Evolutionary conservation across 2,329 filamentous ascomycete genomes (phyloP), one percentile per base, ranked within the genome.

Genomic region (Fusarium drepaniforme): DNA sequence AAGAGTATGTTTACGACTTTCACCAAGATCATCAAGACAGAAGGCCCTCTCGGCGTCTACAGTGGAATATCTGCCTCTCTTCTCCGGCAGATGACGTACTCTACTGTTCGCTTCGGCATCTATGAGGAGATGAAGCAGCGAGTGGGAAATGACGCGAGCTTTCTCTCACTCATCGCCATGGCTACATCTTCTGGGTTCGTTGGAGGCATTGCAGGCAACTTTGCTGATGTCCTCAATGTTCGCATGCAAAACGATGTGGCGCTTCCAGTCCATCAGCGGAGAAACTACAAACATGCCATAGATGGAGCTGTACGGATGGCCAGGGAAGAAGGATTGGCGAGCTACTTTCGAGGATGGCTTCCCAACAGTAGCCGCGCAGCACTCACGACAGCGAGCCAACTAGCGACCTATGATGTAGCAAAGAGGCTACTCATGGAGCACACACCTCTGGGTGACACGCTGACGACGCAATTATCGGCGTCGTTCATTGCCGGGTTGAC

Each of bases 31-130:
- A 82, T 95, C 73, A 91, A 91, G 78, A 88, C 89, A 78, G 90
- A 97, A 84, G 95, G 95, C 46, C 70, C 93, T 23, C 83, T 88
- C 33, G 95, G 95, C n/a, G 89, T 98, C 56, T 98, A 98, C 85
- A 92, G 90, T 78, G 96, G 96, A 86, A 91, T 98, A 67, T 97
- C 95, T 2, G 96, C 96, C 75, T 96, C 95, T 64, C 90, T 98
- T 61, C 89, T 98, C 68, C 95, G 96, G 73, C 96, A 98, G 86
- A 89, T 95, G 74, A 98, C 96, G 68, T 98, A 98, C 86, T 96
- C 93, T 67, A 98, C 96, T 59, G 96, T 95, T 44, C 94, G 96
- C 61, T 98, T 98, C 85, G 96, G 95, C 74, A 91, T 98, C 74
- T 98, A 98, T 87, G 96, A 98, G 85, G 92, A 97, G 77, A 88